Evolutionary conservation across 1,284 basidiomycete genomes (phyloP), one percentile per base, ranked within the genome.

Genomic region (Leccinum holopus): DNA sequence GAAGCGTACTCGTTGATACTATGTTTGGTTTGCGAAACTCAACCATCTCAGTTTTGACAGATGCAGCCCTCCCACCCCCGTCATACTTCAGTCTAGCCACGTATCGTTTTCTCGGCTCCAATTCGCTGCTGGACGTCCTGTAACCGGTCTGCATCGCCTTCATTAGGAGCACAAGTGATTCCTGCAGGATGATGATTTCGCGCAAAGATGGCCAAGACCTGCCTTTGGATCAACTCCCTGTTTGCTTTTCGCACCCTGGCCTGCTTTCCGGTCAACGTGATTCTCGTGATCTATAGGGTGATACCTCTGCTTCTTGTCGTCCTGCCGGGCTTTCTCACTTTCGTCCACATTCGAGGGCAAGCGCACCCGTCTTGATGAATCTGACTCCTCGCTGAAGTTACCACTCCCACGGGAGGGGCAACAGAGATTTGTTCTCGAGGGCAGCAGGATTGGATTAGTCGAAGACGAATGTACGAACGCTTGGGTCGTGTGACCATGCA

Each of bases 361-460:
- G 58, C 51, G 60, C 57, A 37, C 7, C 16, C 4, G 41, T 64
- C 58, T 57, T 49, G 55, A 39, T 32, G 56, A 16, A 33, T 51
- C 49, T 53, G 28, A 60, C 65, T 65, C 63, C 61, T 64, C 5
- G 63, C 64, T 74, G 73, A 66, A 67, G 33, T 75, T 72, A 64
- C 25, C 49, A 44, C 51, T 69, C 16, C 61, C 39, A 18, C 9
- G 66, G 72, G 68, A 60, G 63, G 52, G 55, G 61, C 53, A 72
- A 76, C 25, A 74, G 74, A 76, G 72, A 76, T 70, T 75, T 57
- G 68, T 66, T 75, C 75, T 76, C 74, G 63, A 70, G 60, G 54
- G 57, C 71, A 67, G 72, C 58, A 53, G 58, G 62, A 65, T 64
- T 58, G 58, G 63, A 61, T 61, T 54, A 25, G 54, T 67, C 59